Evolutionary conservation across 148 eudicot genomes (phyloP), one percentile per base, ranked within the genome.

Genomic region (Rheum nobile): DNA sequence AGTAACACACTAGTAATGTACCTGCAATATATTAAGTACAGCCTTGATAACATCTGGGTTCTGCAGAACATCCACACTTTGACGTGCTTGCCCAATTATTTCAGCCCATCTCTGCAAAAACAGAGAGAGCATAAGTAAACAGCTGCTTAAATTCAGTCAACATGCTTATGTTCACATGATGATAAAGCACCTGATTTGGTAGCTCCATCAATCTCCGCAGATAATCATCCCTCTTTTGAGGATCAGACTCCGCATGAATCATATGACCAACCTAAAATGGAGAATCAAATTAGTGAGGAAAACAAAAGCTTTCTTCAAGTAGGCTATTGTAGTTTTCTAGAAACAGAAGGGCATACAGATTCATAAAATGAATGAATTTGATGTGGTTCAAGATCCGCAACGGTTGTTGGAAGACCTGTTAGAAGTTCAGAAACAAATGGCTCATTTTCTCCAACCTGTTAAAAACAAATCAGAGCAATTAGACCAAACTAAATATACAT

Each of bases 21-120:
- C 99, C 99, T 96, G 97, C 83, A 96, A 85, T 80, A 92, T 96
- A 80, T 96, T 96, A 46, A 96, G 99, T 74, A 96, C 97, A 47
- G 95, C 87, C 87, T 88, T 82, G 52, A 90, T 89, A 24, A 90
- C 92, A 75, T 86, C 96, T 74, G 80, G 89, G 67, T 90, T 96
- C 84, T 96, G 92, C 82, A 96, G 77, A 82, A 85, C 86, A 72
- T 92, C 97, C 71, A 81, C 96, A 81, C 89, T 90, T 77, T 85
- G 97, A 54, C 95, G 97, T 61, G 99, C 99, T 71, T 96, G 96
- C 43, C 94, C 99, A 71, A 96, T 96, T 69, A 96, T 96, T 79
- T 96, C 99, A 61, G 83, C 84, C 99, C 99, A 96, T 86, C 82
- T 96, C 99, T 96, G 89, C 83, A 78, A 54, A 73, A 24, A 41